Evolutionary conservation across 1,139 yeast genomes (phyloP), one percentile per base, ranked within the genome.

Genomic region (Suhomyces taliae): DNA sequence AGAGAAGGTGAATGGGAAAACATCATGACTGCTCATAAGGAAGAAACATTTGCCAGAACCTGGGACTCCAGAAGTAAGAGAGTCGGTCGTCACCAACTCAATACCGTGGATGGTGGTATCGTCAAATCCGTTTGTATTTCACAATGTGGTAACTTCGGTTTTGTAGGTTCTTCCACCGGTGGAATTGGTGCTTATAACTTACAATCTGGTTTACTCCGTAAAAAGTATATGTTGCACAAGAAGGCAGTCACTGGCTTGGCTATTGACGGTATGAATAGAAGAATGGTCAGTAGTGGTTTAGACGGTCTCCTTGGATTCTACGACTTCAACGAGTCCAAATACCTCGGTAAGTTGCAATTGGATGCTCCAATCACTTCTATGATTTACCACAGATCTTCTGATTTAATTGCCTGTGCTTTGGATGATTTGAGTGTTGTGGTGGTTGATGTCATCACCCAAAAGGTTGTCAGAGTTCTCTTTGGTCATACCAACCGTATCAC

Each of bases 1-100:
- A 81, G 95, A 60, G 86, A 83, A 58, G 93, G 93, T 32, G 95
- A 93, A 48, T 95, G 99, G 99, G 99, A 90, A 60, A 90, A 90
- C 59, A 76, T 95, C 45, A 64, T 95, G n/a, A 90, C 99, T 32
- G 95, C 90, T 0, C 99, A 95, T 65, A 85, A 85, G 59, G 90
- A 86, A 51, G 93, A 87, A 58, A 67, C 76, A 1, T 85, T 83
- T 68, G 99, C 97, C 1, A 81, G 96, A 59, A 87, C 97, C 1
- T 95, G 99, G 99, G 86, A 85, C 60, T 83, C 91, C n/a, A 80
- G 79, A 53, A 80, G 79, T 50, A 91, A 89, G 53, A 82, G 93
- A 60, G 83, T 91, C 2, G 98, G 98, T 15, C 79, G 85, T 51
- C 81, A 85, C 72, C 76, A 74, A 40, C 70, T 95, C 39, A 65